A percentile compares a stretch with the other conserved stretches of the same genome.
Conservation (phyloP, 2,329 filamentous ascomycete genomes). For the Neofusicoccum ribis region DNA sequence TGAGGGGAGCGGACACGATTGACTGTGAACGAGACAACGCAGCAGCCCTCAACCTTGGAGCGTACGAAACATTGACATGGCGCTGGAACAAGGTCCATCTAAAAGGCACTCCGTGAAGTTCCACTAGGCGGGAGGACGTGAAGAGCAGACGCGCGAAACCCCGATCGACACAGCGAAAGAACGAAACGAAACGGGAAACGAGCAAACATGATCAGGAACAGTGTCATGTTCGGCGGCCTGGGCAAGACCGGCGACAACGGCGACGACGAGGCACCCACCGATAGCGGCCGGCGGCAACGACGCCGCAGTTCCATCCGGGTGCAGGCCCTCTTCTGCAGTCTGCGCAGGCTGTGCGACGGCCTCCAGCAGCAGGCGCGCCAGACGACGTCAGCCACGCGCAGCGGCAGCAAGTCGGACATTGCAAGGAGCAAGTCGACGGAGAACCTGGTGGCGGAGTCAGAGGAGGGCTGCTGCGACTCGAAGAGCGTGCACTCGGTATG, state of each 20-base stretch:
- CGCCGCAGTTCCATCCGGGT: conserved; percentile 1
- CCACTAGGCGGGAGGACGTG: not conserved
- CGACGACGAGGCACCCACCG: not conserved
- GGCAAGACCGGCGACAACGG: not conserved
- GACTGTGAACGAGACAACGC: not conserved
- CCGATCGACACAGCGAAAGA: not conserved
- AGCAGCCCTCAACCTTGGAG: not conserved
- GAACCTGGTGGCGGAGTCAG: conserved; percentile 1
- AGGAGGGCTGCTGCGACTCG: not conserved
- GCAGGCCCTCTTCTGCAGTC: not conserved
- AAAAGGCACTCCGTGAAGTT: not conserved
- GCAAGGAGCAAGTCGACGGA: not conserved
- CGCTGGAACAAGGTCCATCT: not conserved
- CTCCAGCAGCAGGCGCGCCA: conserved; percentile 2
- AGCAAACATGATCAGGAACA: conserved; percentile 3
- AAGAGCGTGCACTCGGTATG: conserved; percentile 8
- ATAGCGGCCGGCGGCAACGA: not conserved
- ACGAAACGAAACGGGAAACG: not conserved
- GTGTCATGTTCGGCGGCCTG: not conserved
- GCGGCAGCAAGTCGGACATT: conserved; percentile 2
- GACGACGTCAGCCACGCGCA: not conserved
- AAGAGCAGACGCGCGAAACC: not conserved
- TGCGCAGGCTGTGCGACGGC: conserved; percentile 6
- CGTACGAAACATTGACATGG: not conserved
- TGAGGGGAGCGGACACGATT: not conserved